Base-by-base conservation (phyloP, 1,284 basidiomycete species). In the Bondarzewia mesenterica region DNA sequence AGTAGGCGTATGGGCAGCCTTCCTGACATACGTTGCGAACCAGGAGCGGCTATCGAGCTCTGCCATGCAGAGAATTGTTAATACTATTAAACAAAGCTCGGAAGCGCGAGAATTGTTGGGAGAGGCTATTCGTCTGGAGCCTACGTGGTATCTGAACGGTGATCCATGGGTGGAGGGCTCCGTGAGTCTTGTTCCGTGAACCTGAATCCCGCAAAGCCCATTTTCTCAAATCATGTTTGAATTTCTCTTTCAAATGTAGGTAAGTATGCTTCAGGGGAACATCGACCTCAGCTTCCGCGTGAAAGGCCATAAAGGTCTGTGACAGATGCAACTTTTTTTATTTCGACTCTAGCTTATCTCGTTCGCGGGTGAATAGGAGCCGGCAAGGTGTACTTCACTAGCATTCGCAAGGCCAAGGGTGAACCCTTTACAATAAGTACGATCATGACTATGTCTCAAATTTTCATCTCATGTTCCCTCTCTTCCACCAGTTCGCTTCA, bases 371-470 rank as follows among this genome's bases (percentile, higher is more conserved):
- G n/a, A 14, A 5, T 29, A 87, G 84, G 76, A 16, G 70, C 78
- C 14, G 86, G 86, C 5, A 89, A 84, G 6, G 61, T 89, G 0
- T 89, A 89, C 59, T 89, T 89, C 61, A 89, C 86, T 5, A 88
- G 84, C 60, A 82, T 88, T 50, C 73, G 86, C 41, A 82, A 78
- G 65, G 78, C 74, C n/a, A 89, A 88, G 58, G 86, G 85, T 5
- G 67, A 75, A 39, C 74, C 76, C 1, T 89, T 85, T 60, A 78
- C 74, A 27, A 81, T 83, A 4, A 58, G 85, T 87, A 63, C 55
- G 85, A 23, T 26, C 27, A 10, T 20, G 15, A n/a, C 8, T 26
- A 15, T 42, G n/a, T 36, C 12, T 39, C 12, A 6, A 26, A 15
- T 12, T 21, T 36, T 26, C 50, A 20, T 54, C 45, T 16, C 38